Base-by-base conservation (phyloP, 2,329 filamentous ascomycete species). In the Diplodia corticola region DNA sequence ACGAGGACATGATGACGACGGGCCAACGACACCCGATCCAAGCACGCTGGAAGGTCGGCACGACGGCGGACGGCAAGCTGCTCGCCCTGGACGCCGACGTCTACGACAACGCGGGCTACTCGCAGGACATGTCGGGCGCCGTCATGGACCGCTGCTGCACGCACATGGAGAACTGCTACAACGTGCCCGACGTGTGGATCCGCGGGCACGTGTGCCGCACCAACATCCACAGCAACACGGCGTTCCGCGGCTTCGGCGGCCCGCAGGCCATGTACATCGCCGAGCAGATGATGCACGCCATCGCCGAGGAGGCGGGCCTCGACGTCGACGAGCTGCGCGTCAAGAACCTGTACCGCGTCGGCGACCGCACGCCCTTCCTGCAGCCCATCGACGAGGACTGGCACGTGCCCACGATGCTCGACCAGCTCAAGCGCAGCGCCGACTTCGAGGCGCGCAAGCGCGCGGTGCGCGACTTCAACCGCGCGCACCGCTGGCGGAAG, bases 221-320 rank as follows among this genome's bases (percentile, higher is more conserved):
- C 0, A 98, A 98, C 75, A 98, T 92, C 0, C 92, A 98, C 79
- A 96, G 92, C 4, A 98, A 98, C 78, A 97, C 93, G 4, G 94
- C 94, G 0, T 98, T 97, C 83, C 88, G 94, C 72, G 94, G 94
- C 0, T 98, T 98, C 71, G 94, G 94, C 67, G 94, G 94, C 0
- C 94, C 94, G 0, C 94, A 98, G 76, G 95, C 94, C 67, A 89
- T 97, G 83, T 98, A 97, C 78, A 91, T 98, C 69, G 88, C 89
- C 5, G 94, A 98, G 78, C 89, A 85, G 4, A 93, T 90, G 78
- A 93, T 98, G 86, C 89, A 90, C 63, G 93, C 97, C 75, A 86
- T 96, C 51, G 92, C 95, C 0, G 94, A 98, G 75, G 89, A 90
- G 20, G 80, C 98, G n/a, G 86, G 86, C 3, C 95, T 98, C 70